Base-by-base conservation (phyloP, 1,284 basidiomycete species). In the Kalmanozyma brasiliensis region DNA sequence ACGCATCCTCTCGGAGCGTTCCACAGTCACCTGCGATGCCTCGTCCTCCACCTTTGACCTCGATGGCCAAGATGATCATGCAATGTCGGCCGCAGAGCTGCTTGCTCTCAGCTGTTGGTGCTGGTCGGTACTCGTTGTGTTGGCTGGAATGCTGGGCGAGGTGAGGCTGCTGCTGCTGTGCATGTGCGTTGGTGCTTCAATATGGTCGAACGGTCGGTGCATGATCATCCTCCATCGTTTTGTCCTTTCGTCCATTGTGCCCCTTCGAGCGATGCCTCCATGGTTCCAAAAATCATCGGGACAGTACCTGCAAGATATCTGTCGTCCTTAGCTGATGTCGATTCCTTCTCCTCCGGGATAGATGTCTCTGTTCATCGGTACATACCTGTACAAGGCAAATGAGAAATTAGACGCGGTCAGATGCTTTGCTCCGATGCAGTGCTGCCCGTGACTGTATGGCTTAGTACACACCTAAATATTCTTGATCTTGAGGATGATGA, bases 401-500 rank as follows among this genome's bases (percentile, higher is more conserved):
- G 32, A 16, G 8, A 23, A 26, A 22, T 22, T 14, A 19, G 9
- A 34, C 8, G 26, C 20, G 44, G 47, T 62, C 59, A 62, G 47
- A 45, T 14, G 20, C 16, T 32, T 14, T 20, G 47, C 14, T 33
- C 32, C 8, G 20, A 23, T 2, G 24, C 42, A 16, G n/a, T 8
- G 42, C 9, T 13, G 11, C 19, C 29, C 26, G 6, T 8, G 10
- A 14, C 33, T 40, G 49, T 3, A 26, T 6, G 32, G 37, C 23
- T 20, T 2, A 17, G 19, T 8, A 62, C 67, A 30, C 60, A 70
- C 67, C 67, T 70, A 62, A 47, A 57, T 57, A 23, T 53, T 58
- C 42, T 70, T 61, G 61, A 65, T 70, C 67, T 70, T 70, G 67
- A 70, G 67, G 67, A 49, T 46, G 62, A 65, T 52, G 49, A 51